Percentiles rank a stretch among this genome's conserved stretches.
Conservation (phyloP, 208 protist genomes). For the Acanthamoeba rhysodes region DNA sequence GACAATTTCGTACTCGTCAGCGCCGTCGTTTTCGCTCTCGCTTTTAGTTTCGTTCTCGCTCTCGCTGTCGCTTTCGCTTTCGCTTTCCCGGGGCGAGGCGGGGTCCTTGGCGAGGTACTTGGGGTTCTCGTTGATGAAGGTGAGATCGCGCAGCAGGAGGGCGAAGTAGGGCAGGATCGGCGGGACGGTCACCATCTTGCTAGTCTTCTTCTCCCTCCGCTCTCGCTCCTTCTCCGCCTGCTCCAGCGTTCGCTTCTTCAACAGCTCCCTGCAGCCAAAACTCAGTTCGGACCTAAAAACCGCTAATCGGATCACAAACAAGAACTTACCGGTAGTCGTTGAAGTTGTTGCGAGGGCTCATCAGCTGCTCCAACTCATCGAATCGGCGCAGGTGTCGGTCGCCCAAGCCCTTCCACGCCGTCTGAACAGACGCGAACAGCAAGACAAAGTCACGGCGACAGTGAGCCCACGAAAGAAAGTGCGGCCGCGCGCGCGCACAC, state of each 20-base stretch:
- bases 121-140: slow-evolving; percentile 36
- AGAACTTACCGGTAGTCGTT: slow-evolving; percentile 2
- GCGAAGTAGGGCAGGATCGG: slow-evolving; percentile 49
- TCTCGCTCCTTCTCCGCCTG: neutral
- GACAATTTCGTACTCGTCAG: neutral
- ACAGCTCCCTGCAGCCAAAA: neutral
- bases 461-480: neutral
- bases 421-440: neutral
- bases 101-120: slow-evolving; percentile 4
- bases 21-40: neutral
- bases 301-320: neutral
- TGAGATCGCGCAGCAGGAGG: slow-evolving; percentile 39
- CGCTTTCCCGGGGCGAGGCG: neutral
- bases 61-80: slow-evolving; percentile 10
- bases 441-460: too few species aligned
- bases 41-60: neutral
- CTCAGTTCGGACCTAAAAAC: neutral
- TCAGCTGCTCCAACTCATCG: slow-evolving; percentile 51
- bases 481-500: neutral
- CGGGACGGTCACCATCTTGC: slow-evolving; percentile 6
- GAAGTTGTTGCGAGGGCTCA: slow-evolving; percentile 55
- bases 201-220: neutral
- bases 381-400: slow-evolving; percentile 1
- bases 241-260: slow-evolving; percentile 1
- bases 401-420: neutral